A percentile compares a stretch with the other conserved stretches of the same genome.
Evolutionary conservation across 140 eudicot genomes (phyloP).

Genomic region (Eryngium alpinum): DNA sequence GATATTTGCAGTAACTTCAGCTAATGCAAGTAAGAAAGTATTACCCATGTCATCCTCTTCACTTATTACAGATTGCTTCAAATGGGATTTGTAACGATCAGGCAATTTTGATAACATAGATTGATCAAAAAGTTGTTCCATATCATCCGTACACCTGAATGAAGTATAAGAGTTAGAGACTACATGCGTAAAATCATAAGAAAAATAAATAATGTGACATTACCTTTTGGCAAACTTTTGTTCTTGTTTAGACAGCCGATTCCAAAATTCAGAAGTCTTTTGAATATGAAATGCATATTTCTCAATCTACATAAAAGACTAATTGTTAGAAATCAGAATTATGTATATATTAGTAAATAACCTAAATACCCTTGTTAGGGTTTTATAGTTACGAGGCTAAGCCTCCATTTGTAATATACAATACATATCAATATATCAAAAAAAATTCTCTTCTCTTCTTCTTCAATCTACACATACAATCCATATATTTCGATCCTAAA

Average conservation of each 20-base stretch:
- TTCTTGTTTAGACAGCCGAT: slow-evolving; percentile 65
- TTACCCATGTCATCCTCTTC: slow-evolving; percentile 96
- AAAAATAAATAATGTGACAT: not conserved
- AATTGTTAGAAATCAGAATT: not conserved
- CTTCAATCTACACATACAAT: no score
- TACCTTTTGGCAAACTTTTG: slow-evolving; percentile 64
- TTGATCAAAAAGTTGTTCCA: slow-evolving; percentile 55
- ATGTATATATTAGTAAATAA: no score
- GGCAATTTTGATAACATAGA: slow-evolving; percentile 79
- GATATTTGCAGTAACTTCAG: no score
- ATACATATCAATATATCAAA: no score
- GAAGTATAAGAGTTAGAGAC: not conserved
- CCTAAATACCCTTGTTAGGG: no score
- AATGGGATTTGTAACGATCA: slow-evolving; percentile 66
- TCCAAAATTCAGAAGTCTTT: slow-evolving; percentile 60
- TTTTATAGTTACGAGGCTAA: no score
- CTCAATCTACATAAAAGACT: slow-evolving; percentile 55
- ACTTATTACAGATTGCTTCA: slow-evolving; percentile 72
- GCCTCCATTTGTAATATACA: no score
- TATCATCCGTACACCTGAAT: slow-evolving; percentile 50
- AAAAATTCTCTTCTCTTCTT: no score
- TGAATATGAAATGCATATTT: slow-evolving; percentile 61
- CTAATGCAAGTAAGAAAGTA: slow-evolving; percentile 12
- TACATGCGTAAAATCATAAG: not conserved
- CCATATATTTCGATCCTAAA: no score